Percentiles rank a stretch among this genome's conserved stretches.
phyloP scores from a whole-genome alignment of 2,329 filamentous ascomycete genomes.

The Trichoderma pleuroti region DNA sequence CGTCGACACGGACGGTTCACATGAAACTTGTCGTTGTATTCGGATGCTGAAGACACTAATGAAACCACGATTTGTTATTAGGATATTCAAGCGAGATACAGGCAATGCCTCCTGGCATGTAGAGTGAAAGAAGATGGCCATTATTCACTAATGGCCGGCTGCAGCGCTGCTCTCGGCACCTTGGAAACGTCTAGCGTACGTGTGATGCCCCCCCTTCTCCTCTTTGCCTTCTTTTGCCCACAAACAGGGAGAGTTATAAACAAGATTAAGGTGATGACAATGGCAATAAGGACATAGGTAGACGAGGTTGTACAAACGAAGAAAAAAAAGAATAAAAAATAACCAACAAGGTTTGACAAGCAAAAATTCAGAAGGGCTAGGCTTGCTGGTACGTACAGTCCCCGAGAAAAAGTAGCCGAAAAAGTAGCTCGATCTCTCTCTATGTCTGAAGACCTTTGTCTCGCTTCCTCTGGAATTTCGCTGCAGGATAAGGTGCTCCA shows the following conservation, averaged over 20 bases:
- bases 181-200: not conserved
- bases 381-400: slow-evolving; percentile 57
- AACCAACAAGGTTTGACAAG: slow-evolving; percentile 22
- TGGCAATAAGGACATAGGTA: not conserved
- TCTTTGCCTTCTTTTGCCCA: not conserved
- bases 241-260: not conserved
- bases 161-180: not conserved
- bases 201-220: not conserved
- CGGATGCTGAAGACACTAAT: not conserved
- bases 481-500: slow-evolving; percentile 30
- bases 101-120: not conserved
- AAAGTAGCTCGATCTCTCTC: slow-evolving; percentile 13
- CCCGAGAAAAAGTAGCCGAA: slow-evolving; percentile 22
- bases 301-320: slow-evolving; percentile 15
- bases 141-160: not conserved
- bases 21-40: not conserved
- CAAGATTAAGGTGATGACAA: not conserved
- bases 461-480: slow-evolving; percentile 20
- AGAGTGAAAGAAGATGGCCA: not conserved
- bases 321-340: slow-evolving; percentile 28
- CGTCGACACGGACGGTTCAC: slow-evolving; percentile 21
- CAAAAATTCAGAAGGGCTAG: slow-evolving; percentile 25
- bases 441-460: slow-evolving; percentile 8
- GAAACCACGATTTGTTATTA: slow-evolving; percentile 14
- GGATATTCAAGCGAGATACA: slow-evolving; percentile 16